Conservation (phyloP, 2,329 filamentous ascomycete genomes). For the Hawksworthiomyces lignivorus region DNA sequence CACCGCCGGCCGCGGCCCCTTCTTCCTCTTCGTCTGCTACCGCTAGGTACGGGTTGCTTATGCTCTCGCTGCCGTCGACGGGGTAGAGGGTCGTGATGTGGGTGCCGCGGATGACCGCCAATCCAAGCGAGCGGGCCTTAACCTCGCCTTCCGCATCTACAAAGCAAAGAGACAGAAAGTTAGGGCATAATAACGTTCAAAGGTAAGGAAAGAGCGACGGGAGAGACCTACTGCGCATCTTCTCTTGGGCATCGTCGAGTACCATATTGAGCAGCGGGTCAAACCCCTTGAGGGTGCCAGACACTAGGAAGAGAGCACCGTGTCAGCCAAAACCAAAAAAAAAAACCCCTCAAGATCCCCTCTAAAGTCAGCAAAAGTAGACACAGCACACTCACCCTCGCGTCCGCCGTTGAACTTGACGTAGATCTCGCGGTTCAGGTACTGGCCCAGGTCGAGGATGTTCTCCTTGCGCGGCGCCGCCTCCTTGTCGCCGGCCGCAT, state of each 20-base stretch:
- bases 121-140: conserved; percentile 68
- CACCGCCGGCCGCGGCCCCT: background rate
- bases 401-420: conserved; percentile 96
- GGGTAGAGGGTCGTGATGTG: conserved; percentile 89
- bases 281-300: conserved; percentile 85
- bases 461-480: conserved; percentile 97
- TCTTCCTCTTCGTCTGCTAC: conserved; percentile 50
- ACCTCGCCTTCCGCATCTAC: conserved; percentile 90
- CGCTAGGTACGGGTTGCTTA: conserved; percentile 85
- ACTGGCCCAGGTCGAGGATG: conserved; percentile 89
- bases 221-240: conserved; percentile 63
- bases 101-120: conserved; percentile 86
- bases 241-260: conserved; percentile 86
- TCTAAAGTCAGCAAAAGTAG: background rate
- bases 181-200: background rate
- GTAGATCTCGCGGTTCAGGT: conserved; percentile 91
- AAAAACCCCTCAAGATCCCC: too few relatives aligned
- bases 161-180: conserved; percentile 7
- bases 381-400: conserved; percentile 55
- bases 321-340: too few relatives aligned
- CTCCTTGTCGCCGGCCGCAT: conserved; percentile 26
- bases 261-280: conserved; percentile 98
- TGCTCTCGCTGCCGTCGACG: conserved; percentile 89
- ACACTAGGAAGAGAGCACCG: too few relatives aligned
- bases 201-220: background rate